Evolutionary conservation across 2,329 filamentous ascomycete species (phyloP).

Genomic region (Metarhizium sp.): DNA sequence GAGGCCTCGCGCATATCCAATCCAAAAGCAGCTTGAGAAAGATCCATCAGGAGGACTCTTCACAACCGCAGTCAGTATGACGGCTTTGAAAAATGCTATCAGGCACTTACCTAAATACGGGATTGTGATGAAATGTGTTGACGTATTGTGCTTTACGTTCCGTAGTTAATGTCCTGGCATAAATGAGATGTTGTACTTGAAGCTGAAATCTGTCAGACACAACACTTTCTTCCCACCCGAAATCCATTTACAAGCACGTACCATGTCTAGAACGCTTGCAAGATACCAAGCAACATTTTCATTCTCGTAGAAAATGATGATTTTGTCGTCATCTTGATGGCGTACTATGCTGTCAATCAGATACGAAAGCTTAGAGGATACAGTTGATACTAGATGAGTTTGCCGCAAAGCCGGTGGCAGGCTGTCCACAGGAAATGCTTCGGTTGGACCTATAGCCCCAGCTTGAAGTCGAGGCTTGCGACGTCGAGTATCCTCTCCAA

Average conservation of each 20-base stretch:
- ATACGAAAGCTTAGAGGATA: constrained; percentile 82
- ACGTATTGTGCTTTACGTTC: constrained; percentile 65
- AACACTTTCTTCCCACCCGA: not conserved
- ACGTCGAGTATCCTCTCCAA: constrained; percentile 25
- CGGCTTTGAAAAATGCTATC: too few species aligned
- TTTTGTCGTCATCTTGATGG: constrained; percentile 67
- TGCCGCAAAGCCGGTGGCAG: constrained; percentile 40
- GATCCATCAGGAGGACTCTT: constrained; percentile 77
- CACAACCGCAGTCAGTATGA: not conserved
- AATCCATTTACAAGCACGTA: constrained; percentile 19
- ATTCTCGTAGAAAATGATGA: constrained; percentile 85
- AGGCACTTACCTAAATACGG: constrained; percentile 43
- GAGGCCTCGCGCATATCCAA: constrained; percentile 78
- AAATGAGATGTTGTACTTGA: constrained; percentile 54
- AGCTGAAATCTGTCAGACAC: constrained; percentile 26
- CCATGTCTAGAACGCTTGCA: constrained; percentile 69
- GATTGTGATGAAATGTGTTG: constrained; percentile 62
- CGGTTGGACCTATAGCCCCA: constrained; percentile 12
- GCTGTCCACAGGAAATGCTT: constrained; percentile 13
- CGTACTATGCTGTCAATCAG: constrained; percentile 62
- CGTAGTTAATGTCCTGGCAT: constrained; percentile 52
- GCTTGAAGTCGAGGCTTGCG: constrained; percentile 23
- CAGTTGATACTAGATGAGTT: constrained; percentile 64
- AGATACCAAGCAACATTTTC: constrained; percentile 83
- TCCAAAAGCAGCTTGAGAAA: constrained; percentile 81